Evolutionary conservation across 345 rosid genomes (phyloP), one percentile per base, ranked within the genome.

Genomic region (Firmiana major): DNA sequence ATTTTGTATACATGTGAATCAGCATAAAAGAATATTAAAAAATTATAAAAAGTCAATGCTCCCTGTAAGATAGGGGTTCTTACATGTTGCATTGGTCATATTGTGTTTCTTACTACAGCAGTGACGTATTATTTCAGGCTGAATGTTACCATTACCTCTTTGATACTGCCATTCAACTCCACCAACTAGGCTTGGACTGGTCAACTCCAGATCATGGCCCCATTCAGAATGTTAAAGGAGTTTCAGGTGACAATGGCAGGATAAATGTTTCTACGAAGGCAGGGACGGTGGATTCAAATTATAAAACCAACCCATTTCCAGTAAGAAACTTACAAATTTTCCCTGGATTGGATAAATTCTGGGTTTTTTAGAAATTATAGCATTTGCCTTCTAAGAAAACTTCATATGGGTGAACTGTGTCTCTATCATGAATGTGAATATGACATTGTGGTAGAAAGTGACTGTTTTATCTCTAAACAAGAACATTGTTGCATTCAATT

Each of bases 111-210:
- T 43, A 60, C 65, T 21, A 28, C 63, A 10, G n/a, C 48, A 22
- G 17, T 73, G 26, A 11, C 49, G 19, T 55, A 22, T 62, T 70
- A 21, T 73, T 85, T 67, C 94, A 91, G 99, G 93, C 97, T 60
- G 98, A 97, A 80, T 90, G 96, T 84, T 94, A 94, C 81, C 97
- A 92, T 79, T 90, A 94, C 78, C 88, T 94, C 68, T 94, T 92
- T 64, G 98, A 97, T 84, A 96, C 97, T 84, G 97, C 97, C 11
- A 89, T 94, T 77, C 92, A 91, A 86, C 97, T 94, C 81, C 86
- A 89, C 83, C 97, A 92, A 76, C 62, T 90, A 72, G 96, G 97
- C 69, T 76, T 91, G 34, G 94, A 92, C 79, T 86, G 91, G 86
- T 80, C 95, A 74, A 87, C 92, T 12, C 95, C 97, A 48, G 86